Conservation (phyloP, 2,329 filamentous ascomycete species). For the Elsinoe perseae region DNA sequence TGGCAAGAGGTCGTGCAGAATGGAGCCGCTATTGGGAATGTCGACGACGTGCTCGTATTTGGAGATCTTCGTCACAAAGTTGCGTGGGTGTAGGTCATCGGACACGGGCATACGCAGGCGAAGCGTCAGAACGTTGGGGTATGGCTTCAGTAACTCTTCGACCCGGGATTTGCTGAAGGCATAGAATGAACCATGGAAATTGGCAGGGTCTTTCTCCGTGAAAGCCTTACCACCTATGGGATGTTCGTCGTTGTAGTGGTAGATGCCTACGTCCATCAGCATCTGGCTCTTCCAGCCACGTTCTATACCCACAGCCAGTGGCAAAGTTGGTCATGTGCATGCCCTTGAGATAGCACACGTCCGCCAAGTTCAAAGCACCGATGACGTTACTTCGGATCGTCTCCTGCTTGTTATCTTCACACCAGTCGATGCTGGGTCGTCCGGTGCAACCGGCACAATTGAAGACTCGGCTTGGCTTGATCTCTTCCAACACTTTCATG, state of each 20-base stretch:
- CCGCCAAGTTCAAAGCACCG: constrained; percentile 55
- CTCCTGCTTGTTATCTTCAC: constrained; percentile 60
- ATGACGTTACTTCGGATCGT: constrained; percentile 62
- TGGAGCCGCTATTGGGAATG: constrained; percentile 61
- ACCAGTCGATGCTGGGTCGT: constrained; percentile 63
- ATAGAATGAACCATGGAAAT: constrained; percentile 62
- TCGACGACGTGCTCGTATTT: constrained; percentile 59
- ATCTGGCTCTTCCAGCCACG: neutral
- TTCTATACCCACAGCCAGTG: constrained; percentile 48
- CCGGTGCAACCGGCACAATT: constrained; percentile 61
- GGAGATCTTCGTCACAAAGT: constrained; percentile 62
- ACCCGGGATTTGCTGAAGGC: constrained; percentile 59
- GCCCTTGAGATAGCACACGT: constrained; percentile 51
- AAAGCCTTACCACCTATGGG: constrained; percentile 54
- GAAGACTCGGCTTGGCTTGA: constrained; percentile 59
- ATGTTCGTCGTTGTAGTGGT: constrained; percentile 55
- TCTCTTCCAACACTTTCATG: constrained; percentile 47
- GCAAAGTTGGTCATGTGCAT: constrained; percentile 60
- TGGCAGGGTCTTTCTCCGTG: constrained; percentile 54
- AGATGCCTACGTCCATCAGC: constrained; percentile 33
- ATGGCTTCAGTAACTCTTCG: constrained; percentile 56
- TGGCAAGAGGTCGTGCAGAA: constrained; percentile 57
- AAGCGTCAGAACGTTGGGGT: constrained; percentile 55
- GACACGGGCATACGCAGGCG: constrained; percentile 63
- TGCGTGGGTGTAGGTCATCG: constrained; percentile 58